Percentiles rank a stretch among this genome's conserved stretches.
phyloP scores from a whole-genome alignment of 2,329 filamentous ascomycete genomes.

The Colletotrichum sp. region DNA sequence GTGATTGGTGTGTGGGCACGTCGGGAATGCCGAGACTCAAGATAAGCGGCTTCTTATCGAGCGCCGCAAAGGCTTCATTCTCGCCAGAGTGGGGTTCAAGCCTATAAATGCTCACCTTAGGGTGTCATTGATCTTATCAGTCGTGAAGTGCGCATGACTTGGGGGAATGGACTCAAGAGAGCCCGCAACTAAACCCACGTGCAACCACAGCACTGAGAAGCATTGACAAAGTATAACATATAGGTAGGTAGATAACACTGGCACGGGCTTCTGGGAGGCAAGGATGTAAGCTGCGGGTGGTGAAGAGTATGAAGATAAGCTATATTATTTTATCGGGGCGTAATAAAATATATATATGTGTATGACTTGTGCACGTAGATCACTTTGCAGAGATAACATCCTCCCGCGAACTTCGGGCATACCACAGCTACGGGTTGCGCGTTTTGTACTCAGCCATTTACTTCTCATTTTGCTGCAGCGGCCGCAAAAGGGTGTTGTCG shows the following conservation, averaged over 20 bases:
- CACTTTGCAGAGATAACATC: background rate
- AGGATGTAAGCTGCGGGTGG: background rate
- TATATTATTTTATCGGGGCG: background rate
- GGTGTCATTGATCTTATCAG: background rate
- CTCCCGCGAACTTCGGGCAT: background rate
- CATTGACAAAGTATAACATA: background rate
- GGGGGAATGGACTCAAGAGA: background rate
- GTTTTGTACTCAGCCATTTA: background rate
- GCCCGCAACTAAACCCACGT: background rate
- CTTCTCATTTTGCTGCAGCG: background rate
- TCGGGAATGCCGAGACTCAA: background rate
- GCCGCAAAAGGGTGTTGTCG: background rate
- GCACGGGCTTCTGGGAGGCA: background rate
- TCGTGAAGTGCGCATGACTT: background rate
- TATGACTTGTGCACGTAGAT: background rate
- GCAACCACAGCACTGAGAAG: background rate
- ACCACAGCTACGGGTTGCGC: background rate
- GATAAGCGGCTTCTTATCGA: background rate
- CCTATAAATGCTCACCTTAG: background rate
- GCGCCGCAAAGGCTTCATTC: background rate
- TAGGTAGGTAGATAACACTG: background rate
- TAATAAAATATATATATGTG: background rate
- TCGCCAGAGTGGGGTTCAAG: background rate
- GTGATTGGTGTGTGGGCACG: background rate
- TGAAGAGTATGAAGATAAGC: background rate